Percentiles rank a stretch among this genome's conserved stretches.
phyloP scores from a whole-genome alignment of 2,329 filamentous ascomycete genomes.

The Leptographium radiaticola region DNA sequence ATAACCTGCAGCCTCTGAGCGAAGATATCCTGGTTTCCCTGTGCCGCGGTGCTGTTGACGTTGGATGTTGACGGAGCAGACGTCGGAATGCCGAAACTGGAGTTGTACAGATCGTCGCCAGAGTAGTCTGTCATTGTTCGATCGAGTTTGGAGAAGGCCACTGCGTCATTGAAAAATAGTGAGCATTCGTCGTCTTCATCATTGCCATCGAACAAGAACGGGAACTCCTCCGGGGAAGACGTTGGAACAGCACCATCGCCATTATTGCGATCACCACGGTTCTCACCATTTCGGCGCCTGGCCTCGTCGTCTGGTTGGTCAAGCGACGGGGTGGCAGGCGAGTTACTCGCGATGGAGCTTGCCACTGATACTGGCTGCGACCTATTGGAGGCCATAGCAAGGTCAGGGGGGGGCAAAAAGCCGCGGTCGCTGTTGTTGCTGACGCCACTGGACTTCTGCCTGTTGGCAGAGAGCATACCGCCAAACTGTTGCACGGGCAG shows the following conservation, averaged over 20 bases:
- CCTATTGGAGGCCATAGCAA: constrained; percentile 24
- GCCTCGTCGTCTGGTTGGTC: constrained; percentile 32
- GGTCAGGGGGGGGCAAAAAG: constrained; percentile 32
- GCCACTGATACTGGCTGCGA: constrained; percentile 44
- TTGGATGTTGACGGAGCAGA: constrained; percentile 33
- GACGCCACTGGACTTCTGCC: constrained; percentile 15
- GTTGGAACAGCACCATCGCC: not conserved
- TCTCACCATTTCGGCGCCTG: constrained; percentile 43
- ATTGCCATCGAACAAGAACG: constrained; percentile 13
- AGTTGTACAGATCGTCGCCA: constrained; percentile 73
- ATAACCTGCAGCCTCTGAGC: constrained; percentile 67
- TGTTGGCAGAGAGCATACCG: constrained; percentile 20
- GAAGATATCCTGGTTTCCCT: constrained; percentile 50
- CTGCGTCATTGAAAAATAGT: constrained; percentile 44
- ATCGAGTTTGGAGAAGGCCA: constrained; percentile 59
- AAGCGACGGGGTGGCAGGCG: constrained; percentile 42
- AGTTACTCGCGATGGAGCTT: constrained; percentile 44
- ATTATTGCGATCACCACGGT: not conserved
- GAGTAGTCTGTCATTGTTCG: constrained; percentile 77
- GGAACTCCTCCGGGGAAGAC: constrained; percentile 2
- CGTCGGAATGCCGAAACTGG: constrained; percentile 46
- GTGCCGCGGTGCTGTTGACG: constrained; percentile 33
- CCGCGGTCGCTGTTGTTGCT: constrained; percentile 19
- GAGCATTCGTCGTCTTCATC: constrained; percentile 41
- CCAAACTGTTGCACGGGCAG: constrained; percentile 21